These are phyloP conservation scores for Luffa aegyptiaca DNA, from an alignment of 306 rosid genomes.

Conservation along the genomic window DNA sequence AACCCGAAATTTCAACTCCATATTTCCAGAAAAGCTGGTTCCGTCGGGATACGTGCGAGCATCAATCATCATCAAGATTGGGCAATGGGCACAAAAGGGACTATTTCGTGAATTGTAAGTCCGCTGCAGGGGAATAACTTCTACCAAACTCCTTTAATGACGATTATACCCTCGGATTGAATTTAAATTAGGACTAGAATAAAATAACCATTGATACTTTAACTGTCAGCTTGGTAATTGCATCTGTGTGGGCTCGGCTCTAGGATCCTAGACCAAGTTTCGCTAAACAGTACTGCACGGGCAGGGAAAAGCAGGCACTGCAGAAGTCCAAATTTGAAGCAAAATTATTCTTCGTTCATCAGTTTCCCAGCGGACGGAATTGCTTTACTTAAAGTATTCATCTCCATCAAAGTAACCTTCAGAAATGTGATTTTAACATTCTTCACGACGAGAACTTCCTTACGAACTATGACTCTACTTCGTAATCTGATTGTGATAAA, in stretches of 20 bases:
- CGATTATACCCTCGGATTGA: not conserved
- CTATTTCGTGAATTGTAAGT: slow-evolving; percentile 1
- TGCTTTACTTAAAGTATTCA: not conserved
- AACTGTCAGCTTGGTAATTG: slow-evolving; percentile 16
- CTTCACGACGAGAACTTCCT: not conserved
- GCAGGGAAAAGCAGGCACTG: not conserved
- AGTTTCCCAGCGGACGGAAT: not conserved
- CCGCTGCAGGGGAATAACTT: slow-evolving; percentile 4
- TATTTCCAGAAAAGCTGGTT: slow-evolving; percentile 11
- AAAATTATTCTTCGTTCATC: slow-evolving; percentile 16
- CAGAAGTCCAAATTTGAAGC: slow-evolving; percentile 13
- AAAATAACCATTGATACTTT: slow-evolving; percentile 3
- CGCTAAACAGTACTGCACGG: not conserved
- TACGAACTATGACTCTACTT: not conserved
- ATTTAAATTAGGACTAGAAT: not conserved
- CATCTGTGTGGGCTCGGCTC: slow-evolving; percentile 11
- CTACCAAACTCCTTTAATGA: not conserved
- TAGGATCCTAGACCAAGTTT: not conserved
- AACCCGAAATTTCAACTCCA: slow-evolving; percentile 10
- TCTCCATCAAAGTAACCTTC: not conserved
- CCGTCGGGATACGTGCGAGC: slow-evolving; percentile 10
- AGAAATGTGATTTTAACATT: not conserved
- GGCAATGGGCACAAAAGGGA: not conserved
- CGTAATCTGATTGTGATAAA: not conserved
- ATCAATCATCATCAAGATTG: slow-evolving; percentile 6